phyloP scores from a whole-genome alignment of 139 green algal species.

The Desmodesmus armatus region DNA sequence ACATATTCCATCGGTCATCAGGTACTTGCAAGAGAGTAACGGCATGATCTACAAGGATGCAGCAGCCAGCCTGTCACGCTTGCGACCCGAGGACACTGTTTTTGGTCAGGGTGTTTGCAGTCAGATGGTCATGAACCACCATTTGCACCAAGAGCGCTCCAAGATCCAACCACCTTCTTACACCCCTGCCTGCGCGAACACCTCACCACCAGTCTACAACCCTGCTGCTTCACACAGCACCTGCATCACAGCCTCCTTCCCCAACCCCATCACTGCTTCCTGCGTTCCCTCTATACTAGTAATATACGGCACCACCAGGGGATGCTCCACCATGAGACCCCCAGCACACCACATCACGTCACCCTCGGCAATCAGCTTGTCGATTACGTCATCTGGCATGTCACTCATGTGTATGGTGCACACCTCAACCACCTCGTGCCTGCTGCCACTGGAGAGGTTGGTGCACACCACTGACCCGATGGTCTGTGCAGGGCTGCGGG shows the following conservation, averaged over 20 bases:
- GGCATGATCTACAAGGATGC: no score
- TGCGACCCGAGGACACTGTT: no score
- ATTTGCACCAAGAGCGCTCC: no score
- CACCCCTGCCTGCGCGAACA: no score
- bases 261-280: constrained; percentile 45
- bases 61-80: no score
- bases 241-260: constrained; percentile 37
- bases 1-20: no score
- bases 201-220: no score
- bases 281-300: constrained; percentile 37
- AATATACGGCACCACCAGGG: constrained; percentile 59
- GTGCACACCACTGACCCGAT: constrained; percentile 79
- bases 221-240: constrained; percentile 29
- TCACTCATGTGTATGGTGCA: constrained; percentile 68
- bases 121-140: no score
- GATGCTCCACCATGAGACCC: constrained; percentile 87
- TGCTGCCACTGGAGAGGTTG: constrained; percentile 59
- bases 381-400: constrained; percentile 69
- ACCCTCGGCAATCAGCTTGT: constrained; percentile 74
- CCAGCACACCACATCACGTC: constrained; percentile 76
- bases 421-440: constrained; percentile 2
- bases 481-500: constrained; percentile 64
- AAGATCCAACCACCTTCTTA: no score
- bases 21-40: no score
- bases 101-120: no score